Conservation (phyloP, 2,329 filamentous ascomycete genomes). For the Trichophyton rubrum region DNA sequence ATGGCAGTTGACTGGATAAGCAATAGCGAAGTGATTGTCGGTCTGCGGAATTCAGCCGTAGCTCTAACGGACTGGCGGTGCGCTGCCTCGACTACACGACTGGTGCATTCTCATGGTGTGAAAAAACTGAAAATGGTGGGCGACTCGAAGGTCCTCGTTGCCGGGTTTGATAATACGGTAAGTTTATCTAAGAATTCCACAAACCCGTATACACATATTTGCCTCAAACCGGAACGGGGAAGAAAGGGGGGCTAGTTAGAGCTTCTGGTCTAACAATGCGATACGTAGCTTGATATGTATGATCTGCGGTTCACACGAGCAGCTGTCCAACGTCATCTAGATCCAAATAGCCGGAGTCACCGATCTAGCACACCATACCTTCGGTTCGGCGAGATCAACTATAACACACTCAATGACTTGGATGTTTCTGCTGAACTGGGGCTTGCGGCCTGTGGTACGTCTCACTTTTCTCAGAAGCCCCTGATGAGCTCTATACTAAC, state of each 20-base stretch:
- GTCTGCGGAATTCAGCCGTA: slow-evolving; percentile 24
- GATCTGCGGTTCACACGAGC: slow-evolving; percentile 28
- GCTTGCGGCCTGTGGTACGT: slow-evolving; percentile 28
- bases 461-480: not conserved
- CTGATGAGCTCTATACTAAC: slow-evolving; percentile 2
- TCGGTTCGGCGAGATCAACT: slow-evolving; percentile 24
- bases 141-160: slow-evolving; percentile 25
- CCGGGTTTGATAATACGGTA: slow-evolving; percentile 9
- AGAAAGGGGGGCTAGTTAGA: no score
- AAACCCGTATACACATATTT: not conserved
- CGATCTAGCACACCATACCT: slow-evolving; percentile 26
- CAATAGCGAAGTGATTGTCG: slow-evolving; percentile 25
- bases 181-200: not conserved
- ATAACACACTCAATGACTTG: slow-evolving; percentile 21
- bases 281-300: slow-evolving; percentile 30
- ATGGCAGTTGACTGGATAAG: slow-evolving; percentile 30
- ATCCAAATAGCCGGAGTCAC: slow-evolving; percentile 19
- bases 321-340: slow-evolving; percentile 19
- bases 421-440: slow-evolving; percentile 28
- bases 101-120: slow-evolving; percentile 26
- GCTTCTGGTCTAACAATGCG: not conserved
- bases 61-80: slow-evolving; percentile 27
- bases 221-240: no score
- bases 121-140: slow-evolving; percentile 26
- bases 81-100: slow-evolving; percentile 17